Evolutionary conservation across 257 asterid genomes (phyloP), one percentile per base, ranked within the genome.

Genomic region (Salvia miltiorrhiza): DNA sequence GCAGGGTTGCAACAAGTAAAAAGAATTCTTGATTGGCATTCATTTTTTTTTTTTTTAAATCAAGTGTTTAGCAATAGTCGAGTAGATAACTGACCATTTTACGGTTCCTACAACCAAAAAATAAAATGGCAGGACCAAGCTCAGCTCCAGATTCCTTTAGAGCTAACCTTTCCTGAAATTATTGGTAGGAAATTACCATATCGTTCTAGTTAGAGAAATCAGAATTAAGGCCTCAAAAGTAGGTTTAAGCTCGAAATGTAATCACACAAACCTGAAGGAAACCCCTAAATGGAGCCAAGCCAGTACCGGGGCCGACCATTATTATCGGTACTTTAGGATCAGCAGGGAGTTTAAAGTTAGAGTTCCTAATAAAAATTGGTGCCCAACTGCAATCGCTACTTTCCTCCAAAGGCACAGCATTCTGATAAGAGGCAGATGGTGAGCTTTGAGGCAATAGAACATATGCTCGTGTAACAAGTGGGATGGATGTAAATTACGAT

Each of bases 291-390:
- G 99, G 99, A 78, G 99, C 99, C 81, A 93, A 83, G 64, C 99
- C 99, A 55, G 99, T 93, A 57, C 99, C 99, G 63, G 99, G 99
- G 35, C 99, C 99, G 2, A 93, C 77, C 99, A 93, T 90, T 57
- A 90, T 80, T 30, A 93, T 75, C 2, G 99, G 99, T 32, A 89
- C 86, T 80, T 81, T 84, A 56, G 93, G 73, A 80, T 90, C 96
- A 69, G 90, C 24, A 14, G 99, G 99, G 62, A 90, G 89, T 78
- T 83, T 93, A 82, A 90, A 93, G 84, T 87, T 90, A 37, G 99
- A 93, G 49, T 70, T 87, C 75, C 99, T 71, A 69, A 93, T 83
- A 70, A 93, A 93, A 68, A 93, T 76, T 8, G 96, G 93, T 9
- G 97, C 97, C 83, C 76, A 83, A 81, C 93, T 87, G 82, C 97